These are phyloP conservation scores for Blastocystis sp. DNA, from an alignment of 352 stramenopile genomes.

Conservation along the genomic window DNA sequence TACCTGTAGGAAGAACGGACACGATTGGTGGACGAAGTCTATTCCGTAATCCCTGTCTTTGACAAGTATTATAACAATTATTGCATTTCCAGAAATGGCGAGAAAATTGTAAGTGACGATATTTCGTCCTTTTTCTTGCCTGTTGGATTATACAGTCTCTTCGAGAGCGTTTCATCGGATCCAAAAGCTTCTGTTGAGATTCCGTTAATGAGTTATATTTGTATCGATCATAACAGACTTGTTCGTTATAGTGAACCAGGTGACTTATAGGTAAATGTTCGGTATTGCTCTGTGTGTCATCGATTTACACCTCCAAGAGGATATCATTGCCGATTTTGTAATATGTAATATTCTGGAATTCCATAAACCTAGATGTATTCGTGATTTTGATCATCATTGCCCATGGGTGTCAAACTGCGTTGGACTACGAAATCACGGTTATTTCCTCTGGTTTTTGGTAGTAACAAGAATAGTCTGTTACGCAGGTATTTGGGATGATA, in stretches of 20 bases:
- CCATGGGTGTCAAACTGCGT: slow-evolving; percentile 86
- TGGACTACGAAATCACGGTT: slow-evolving; percentile 84
- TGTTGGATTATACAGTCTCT: neutral
- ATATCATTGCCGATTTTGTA: slow-evolving; percentile 10
- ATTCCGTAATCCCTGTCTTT: neutral
- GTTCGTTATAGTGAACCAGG: neutral
- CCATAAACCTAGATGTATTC: neutral
- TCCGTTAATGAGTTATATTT: neutral
- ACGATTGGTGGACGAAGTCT: neutral
- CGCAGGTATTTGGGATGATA: neutral
- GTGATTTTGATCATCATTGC: slow-evolving; percentile 74
- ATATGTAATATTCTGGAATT: neutral
- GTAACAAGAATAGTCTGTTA: neutral
- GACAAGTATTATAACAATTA: neutral
- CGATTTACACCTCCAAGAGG: neutral
- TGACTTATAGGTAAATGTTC: neutral
- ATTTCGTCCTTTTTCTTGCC: slow-evolving; percentile 2
- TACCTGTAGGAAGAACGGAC: neutral
- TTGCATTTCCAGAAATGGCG: neutral
- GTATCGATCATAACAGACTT: neutral
- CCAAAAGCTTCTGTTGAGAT: neutral
- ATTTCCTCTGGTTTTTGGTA: slow-evolving; percentile 73
- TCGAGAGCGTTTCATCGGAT: neutral
- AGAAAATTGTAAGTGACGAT: neutral
- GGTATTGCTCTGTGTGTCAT: neutral